These are phyloP conservation scores for Cladophialophora bantiana DNA, from an alignment of 2,329 filamentous ascomycete genomes.

Conservation along the genomic window DNA sequence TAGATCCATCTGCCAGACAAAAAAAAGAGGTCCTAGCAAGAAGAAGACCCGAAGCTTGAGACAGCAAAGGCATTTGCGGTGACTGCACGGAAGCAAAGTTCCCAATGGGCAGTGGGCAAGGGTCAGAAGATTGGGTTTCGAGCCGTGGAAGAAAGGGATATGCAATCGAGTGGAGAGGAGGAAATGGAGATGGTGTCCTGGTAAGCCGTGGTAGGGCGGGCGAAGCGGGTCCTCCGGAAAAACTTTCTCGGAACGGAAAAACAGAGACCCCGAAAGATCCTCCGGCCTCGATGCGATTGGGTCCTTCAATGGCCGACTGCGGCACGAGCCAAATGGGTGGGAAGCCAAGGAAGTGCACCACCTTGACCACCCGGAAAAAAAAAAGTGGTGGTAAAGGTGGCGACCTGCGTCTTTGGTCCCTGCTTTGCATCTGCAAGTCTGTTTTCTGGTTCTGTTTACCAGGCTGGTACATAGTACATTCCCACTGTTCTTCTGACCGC, in stretches of 20 bases:
- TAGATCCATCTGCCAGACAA: slow-evolving; percentile 3
- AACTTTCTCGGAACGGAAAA: slow-evolving; percentile 36
- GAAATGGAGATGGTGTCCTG: not conserved
- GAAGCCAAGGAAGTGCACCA: not conserved
- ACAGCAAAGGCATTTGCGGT: not conserved
- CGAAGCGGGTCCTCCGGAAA: not conserved
- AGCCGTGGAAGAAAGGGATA: not conserved
- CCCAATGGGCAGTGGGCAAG: not conserved
- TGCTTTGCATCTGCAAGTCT: not conserved
- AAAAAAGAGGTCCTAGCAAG: not conserved
- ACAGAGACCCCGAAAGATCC: slow-evolving; percentile 29
- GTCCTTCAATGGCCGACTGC: slow-evolving; percentile 14
- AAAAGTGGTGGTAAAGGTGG: not conserved
- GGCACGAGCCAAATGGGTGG: not conserved
- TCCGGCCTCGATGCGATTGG: slow-evolving; percentile 22
- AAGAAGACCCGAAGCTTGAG: not conserved
- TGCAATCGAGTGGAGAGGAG: not conserved
- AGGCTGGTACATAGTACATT: not conserved
- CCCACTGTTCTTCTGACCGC: not conserved
- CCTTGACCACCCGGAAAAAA: not conserved
- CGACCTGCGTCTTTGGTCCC: not conserved
- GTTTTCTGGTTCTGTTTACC: slow-evolving; percentile 2
- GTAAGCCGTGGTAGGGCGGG: not conserved
- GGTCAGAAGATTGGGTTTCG: slow-evolving; percentile 1
- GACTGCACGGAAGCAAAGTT: not conserved